Evolutionary conservation across 306 rosid genomes (phyloP), one percentile per base, ranked within the genome.

Genomic region (Mucuna pruriens): DNA sequence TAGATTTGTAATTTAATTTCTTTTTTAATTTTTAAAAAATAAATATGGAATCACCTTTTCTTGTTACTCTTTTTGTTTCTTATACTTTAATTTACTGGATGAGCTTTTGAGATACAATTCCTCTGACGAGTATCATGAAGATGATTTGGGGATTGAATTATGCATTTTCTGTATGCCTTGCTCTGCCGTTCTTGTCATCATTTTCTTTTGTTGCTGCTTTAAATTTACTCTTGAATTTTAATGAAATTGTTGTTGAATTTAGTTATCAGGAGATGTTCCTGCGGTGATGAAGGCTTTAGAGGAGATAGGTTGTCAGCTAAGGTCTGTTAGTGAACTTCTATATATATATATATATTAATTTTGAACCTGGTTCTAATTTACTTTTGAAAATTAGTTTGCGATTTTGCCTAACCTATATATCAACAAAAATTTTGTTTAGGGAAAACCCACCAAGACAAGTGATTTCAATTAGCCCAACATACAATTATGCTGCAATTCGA

Each of bases 391-490:
- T 71, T 84, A 34, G 72, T 63, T 81, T 76, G 46, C 54, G 49
- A 20, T 61, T 75, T 79, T 63, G 40, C 75, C 70, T 69, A 55
- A 70, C 63, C 15, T 75, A 70, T 55, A 26, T 64, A 38, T 64
- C 29, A 44, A 45, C 63, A 54, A 33, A 45, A 60, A 42, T 74
- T 17, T 65, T 86, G 58, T 46, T 62, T 45, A 91, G 98, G 97
- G 97, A 91, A 87, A 95, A 91, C 66, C 97, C 97, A 9, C 92
- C 97, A 10, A 87, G 84, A 83, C 97, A 95, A 89, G 98, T 92
- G 83, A 95, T 95, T 81, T 92, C 94, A 61, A 85, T 95, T 67
- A 95, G 97, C 85, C 98, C 98, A 58, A 87, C 97, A 4, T 92
- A 91, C 84, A 95, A 95, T 65, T 91, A 87, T 80, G 84, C 92